These are phyloP conservation scores for Amanita polypyramis DNA, from an alignment of 768 basidiomycete species.

Conservation along the genomic window DNA sequence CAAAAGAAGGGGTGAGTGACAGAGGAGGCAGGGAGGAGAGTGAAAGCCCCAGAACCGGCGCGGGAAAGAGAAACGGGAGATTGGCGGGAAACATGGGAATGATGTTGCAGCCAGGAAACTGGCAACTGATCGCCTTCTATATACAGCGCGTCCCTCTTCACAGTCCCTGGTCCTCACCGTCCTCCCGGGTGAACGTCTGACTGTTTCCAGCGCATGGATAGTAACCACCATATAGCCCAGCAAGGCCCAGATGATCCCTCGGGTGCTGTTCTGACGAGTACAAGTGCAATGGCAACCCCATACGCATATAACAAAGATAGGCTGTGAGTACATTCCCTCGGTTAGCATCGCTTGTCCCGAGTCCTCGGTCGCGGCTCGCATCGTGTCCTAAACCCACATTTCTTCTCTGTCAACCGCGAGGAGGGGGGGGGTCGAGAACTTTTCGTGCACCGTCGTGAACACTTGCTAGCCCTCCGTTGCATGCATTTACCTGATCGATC, in stretches of 20 bases:
- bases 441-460: background rate
- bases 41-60: background rate
- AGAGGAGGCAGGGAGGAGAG: background rate
- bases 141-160: conserved; percentile 1
- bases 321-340: conserved; percentile 23
- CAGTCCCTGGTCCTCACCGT: conserved; percentile 1
- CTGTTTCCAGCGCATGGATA: conserved; percentile 2
- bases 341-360: conserved; percentile 16
- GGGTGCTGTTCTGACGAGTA: background rate
- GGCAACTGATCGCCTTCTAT: conserved; percentile 3
- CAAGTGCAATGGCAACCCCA: conserved; percentile 13
- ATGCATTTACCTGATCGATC: conserved; percentile 3
- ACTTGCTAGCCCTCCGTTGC: background rate
- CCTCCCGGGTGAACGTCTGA: conserved; percentile 5
- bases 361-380: conserved; percentile 23
- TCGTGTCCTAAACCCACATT: background rate
- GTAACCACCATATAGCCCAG: conserved; percentile 3
- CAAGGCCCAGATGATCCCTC: conserved; percentile 3
- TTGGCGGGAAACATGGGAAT: conserved; percentile 4
- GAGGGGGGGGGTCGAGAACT: background rate
- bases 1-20: background rate
- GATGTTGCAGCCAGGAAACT: conserved; percentile 5
- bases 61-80: conserved; percentile 8
- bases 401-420: background rate
- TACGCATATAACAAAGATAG: conserved; percentile 27